Evolutionary conservation across 768 basidiomycete genomes (phyloP), one percentile per base, ranked within the genome.

Genomic region (Cystobasidium onofrii): DNA sequence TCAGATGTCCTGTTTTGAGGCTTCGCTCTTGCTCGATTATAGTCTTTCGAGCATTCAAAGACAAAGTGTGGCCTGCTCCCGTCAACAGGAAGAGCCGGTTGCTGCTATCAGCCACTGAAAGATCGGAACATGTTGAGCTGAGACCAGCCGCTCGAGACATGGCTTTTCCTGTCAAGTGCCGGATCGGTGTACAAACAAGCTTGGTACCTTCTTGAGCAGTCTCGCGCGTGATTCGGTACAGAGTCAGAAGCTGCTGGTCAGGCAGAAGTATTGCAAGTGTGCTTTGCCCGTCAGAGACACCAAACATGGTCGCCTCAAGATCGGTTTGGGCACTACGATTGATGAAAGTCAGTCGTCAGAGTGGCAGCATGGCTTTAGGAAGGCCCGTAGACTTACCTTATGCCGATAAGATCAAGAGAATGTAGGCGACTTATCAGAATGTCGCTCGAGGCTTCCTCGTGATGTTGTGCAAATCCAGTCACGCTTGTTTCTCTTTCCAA

Each of bases 401-500:
- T 20, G 18, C 46, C 25, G 34, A 17, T 3, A 12, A 67, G 18
- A 6, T 52, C 31, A 10, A 52, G 3, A 23, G 41, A 43, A 54
- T 34, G n/a, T 9, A 67, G 50, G 41, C 65, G 27, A 17, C 36
- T 33, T 10, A 67, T 31, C 27, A 50, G 27, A 23, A 67, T 29
- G 20, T 54, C 65, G 50, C 65, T 67, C 3, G 2, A n/a, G 3
- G 27, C 1, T 10, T 67, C 12, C 12, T 29, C 31, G 20, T 43
- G 44, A 17, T 67, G 15, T 1, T n/a, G 20, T 23, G 46, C 34
- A 18, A 27, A 12, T 33, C 4, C 54, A 60, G 25, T 23, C 25
- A 57, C 31, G 54, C 54, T 57, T 39, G 69, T 61, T 29, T 71
- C 69, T 36, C 69, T 31, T 52, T 71, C 69, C 4, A 71, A 9